phyloP scores from a whole-genome alignment of 2,329 filamentous ascomycete genomes.

The Bipolaris victoriae region DNA sequence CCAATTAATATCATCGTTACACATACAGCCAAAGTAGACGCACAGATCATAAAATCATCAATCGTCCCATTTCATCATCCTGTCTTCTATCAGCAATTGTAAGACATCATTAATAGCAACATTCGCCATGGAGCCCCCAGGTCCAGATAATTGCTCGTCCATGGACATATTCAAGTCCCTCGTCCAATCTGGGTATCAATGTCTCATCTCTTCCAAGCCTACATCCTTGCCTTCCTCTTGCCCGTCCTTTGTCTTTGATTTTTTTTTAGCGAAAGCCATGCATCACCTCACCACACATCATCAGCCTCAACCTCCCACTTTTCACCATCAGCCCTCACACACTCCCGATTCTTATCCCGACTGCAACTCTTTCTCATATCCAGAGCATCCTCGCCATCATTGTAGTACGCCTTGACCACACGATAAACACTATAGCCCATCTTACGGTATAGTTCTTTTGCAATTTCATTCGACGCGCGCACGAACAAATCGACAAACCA shows the following conservation, averaged over 20 bases:
- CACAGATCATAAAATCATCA: not conserved
- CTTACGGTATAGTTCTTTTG: slow-evolving; percentile 85
- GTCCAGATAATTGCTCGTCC: not conserved
- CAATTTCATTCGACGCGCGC: slow-evolving; percentile 82
- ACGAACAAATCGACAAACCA: slow-evolving; percentile 99
- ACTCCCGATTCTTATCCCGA: slow-evolving; percentile 76
- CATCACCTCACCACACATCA: slow-evolving; percentile 73
- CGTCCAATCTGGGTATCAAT: not conserved
- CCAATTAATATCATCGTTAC: no score
- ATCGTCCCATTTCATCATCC: not conserved
- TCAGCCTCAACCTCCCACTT: slow-evolving; percentile 76
- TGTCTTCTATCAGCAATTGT: not conserved
- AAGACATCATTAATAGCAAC: not conserved
- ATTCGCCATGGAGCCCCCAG: not conserved
- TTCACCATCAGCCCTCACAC: slow-evolving; percentile 82
- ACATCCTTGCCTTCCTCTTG: no score
- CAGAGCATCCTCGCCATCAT: slow-evolving; percentile 92
- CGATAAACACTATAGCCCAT: slow-evolving; percentile 91
- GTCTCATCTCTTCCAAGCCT: not conserved
- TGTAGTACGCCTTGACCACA: slow-evolving; percentile 90
- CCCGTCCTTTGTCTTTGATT: no score
- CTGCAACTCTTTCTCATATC: slow-evolving; percentile 95
- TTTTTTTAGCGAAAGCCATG: no score
- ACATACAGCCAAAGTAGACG: not conserved
- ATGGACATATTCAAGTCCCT: not conserved